Evolutionary conservation across 73 alveolate genomes (phyloP).

Genomic region (Paramecium pentaurelia): DNA sequence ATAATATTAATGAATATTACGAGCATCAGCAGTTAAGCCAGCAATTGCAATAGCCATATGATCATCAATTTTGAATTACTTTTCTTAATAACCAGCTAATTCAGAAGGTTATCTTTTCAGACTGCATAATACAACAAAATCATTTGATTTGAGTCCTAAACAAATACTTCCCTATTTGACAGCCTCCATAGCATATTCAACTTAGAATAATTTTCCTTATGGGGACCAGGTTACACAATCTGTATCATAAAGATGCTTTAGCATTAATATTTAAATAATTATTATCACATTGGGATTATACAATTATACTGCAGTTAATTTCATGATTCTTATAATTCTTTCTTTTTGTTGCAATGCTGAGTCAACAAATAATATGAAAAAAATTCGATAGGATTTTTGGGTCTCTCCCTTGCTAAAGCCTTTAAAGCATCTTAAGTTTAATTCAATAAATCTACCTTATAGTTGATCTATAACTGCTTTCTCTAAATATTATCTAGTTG

Average conservation of each 20-base stretch:
- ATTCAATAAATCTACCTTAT: not conserved
- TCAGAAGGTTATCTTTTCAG: slow-evolving; percentile 87
- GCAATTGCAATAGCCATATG: slow-evolving; percentile 98
- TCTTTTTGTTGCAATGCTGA: not conserved
- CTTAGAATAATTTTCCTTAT: slow-evolving; percentile 93
- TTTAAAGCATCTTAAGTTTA: slow-evolving; percentile 1
- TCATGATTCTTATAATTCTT: not conserved
- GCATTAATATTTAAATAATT: slow-evolving; percentile 67
- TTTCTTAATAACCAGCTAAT: slow-evolving; percentile 86
- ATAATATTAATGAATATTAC: slow-evolving; percentile 81
- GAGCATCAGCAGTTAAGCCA: slow-evolving; percentile 98
- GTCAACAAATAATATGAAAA: slow-evolving; percentile 59
- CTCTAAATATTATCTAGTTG: slow-evolving; percentile 56
- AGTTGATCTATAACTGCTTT: slow-evolving; percentile 49
- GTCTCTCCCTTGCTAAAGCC: slow-evolving; percentile 63
- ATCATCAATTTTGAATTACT: slow-evolving; percentile 93
- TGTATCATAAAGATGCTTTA: slow-evolving; percentile 88
- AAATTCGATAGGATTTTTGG: slow-evolving; percentile 57
- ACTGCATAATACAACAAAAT: slow-evolving; percentile 71
- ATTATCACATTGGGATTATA: slow-evolving; percentile 35
- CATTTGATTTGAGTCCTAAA: slow-evolving; percentile 88
- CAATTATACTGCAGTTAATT: not conserved
- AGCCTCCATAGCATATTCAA: slow-evolving; percentile 99
- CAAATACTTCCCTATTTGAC: slow-evolving; percentile 97
- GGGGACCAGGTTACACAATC: slow-evolving; percentile 97